A percentile compares a stretch with the other conserved stretches of the same genome.
Conservation (phyloP, 192 early-diverging fungal species). For the Coemansia sp. region DNA sequence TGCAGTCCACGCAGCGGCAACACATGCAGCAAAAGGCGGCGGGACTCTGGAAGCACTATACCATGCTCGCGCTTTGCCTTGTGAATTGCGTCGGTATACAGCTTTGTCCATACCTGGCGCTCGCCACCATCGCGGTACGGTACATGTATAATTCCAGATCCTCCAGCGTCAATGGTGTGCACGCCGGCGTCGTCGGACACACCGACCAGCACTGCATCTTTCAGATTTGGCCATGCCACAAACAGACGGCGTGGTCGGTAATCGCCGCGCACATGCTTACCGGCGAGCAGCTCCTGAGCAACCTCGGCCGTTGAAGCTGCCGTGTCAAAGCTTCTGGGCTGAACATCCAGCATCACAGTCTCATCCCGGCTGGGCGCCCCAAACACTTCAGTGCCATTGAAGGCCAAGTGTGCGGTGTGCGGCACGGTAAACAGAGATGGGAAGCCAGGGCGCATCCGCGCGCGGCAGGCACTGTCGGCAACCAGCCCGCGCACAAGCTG, state of each 20-base stretch:
- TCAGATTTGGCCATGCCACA: constrained; percentile 82
- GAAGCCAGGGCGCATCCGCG: constrained; percentile 74
- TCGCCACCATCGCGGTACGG: constrained; percentile 17
- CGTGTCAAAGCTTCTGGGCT: constrained; percentile 12
- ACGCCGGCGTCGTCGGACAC: constrained; percentile 66
- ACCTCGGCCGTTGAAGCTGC: constrained; percentile 13
- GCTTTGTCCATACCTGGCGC: constrained; percentile 25
- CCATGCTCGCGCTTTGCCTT: constrained; percentile 25
- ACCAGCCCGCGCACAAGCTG: constrained; percentile 61
- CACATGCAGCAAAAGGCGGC: constrained; percentile 37
- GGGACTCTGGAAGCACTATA: constrained; percentile 12
- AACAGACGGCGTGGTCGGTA: constrained; percentile 41
- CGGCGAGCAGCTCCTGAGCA: constrained; percentile 31
- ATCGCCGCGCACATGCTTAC: constrained; percentile 24
- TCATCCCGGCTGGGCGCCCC: constrained; percentile 67
- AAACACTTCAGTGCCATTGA: constrained; percentile 85
- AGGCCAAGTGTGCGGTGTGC: constrained; percentile 64
- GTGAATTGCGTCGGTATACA: constrained; percentile 30
- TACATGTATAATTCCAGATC: constrained; percentile 10
- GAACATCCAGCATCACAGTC: constrained; percentile 36
- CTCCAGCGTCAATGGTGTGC: constrained; percentile 45
- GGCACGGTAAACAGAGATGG: constrained; percentile 82
- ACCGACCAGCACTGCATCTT: constrained; percentile 71
- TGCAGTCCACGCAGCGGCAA: constrained; percentile 42
- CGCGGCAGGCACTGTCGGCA: constrained; percentile 61